Evolutionary conservation across 345 rosid species (phyloP).

Genomic region (Gynandropsis gynandra): DNA sequence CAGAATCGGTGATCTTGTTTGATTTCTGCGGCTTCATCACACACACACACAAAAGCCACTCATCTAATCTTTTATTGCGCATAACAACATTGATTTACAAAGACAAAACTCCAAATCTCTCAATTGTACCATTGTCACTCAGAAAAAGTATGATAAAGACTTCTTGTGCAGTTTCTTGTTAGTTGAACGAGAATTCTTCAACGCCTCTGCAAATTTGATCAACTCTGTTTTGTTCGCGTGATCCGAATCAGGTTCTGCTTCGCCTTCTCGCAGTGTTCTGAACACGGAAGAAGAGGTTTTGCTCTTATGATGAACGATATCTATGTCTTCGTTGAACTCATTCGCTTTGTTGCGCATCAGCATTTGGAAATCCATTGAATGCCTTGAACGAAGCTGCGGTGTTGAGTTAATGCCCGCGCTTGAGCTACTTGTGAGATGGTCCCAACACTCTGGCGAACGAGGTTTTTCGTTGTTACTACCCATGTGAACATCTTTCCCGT

Average conservation of each 20-base stretch:
- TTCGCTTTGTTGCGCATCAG: conserved; percentile 24
- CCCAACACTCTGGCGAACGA: conserved; percentile 29
- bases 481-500: conserved; percentile 48
- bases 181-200: conserved; percentile 35
- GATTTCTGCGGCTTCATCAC: no score
- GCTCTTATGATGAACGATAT: conserved; percentile 21
- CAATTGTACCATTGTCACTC: neutral
- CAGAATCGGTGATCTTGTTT: no score
- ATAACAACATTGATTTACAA: no score
- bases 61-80: no score
- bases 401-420: conserved; percentile 22
- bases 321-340: conserved; percentile 26
- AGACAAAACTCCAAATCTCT: no score
- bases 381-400: conserved; percentile 32
- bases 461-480: conserved; percentile 26
- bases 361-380: conserved; percentile 48
- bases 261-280: conserved; percentile 13
- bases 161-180: conserved; percentile 32
- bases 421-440: conserved; percentile 31
- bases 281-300: conserved; percentile 11
- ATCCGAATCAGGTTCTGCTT: conserved; percentile 10
- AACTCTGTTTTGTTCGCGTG: conserved; percentile 37
- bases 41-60: no score
- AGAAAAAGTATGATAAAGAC: conserved; percentile 35
- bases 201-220: conserved; percentile 52